A percentile compares a stretch with the other conserved stretches of the same genome.
These are phyloP conservation scores for Scheffersomyces lignosus DNA, from an alignment of 805 yeast genomes.

Conservation along the genomic window DNA sequence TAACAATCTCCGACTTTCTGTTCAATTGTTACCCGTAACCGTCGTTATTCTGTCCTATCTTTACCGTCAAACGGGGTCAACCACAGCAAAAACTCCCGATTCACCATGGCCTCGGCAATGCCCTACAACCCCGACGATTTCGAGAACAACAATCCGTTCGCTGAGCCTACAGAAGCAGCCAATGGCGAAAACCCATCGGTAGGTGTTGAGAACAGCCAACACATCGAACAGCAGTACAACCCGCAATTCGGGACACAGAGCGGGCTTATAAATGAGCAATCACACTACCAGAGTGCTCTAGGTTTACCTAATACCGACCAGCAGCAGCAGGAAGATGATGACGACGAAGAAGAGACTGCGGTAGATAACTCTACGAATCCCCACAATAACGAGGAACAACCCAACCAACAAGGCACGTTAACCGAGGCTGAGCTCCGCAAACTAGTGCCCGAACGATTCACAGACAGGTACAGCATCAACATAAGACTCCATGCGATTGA, in stretches of 20 bases:
- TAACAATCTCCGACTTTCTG: too few species aligned
- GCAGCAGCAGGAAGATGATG: not conserved
- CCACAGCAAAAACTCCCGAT: too few species aligned
- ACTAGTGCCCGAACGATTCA: slow-evolving; percentile 52
- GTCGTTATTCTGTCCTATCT: too few species aligned
- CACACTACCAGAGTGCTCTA: too few species aligned
- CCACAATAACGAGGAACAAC: slow-evolving; percentile 16
- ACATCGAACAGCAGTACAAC: too few species aligned
- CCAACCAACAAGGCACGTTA: slow-evolving; percentile 16
- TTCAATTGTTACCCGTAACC: too few species aligned
- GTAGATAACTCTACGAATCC: slow-evolving; percentile 6
- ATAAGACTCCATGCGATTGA: slow-evolving; percentile 71
- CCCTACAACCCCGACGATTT: slow-evolving; percentile 50
- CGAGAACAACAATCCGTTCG: slow-evolving; percentile 44
- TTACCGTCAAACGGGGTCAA: too few species aligned
- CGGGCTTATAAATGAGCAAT: not conserved
- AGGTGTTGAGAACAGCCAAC: too few species aligned
- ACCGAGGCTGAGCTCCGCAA: slow-evolving; percentile 43
- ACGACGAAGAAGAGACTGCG: slow-evolving; percentile 2
- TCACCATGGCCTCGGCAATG: slow-evolving; percentile 40
- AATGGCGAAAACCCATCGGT: not conserved
- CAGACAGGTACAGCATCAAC: slow-evolving; percentile 41
- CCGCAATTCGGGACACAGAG: too few species aligned
- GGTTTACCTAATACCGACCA: too few species aligned
- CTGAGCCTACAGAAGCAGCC: slow-evolving; percentile 27